Percentiles rank a stretch among this genome's conserved stretches.
These are phyloP conservation scores for Pterocarpus santalinus DNA, from an alignment of 306 rosid species.

Conservation along the genomic window DNA sequence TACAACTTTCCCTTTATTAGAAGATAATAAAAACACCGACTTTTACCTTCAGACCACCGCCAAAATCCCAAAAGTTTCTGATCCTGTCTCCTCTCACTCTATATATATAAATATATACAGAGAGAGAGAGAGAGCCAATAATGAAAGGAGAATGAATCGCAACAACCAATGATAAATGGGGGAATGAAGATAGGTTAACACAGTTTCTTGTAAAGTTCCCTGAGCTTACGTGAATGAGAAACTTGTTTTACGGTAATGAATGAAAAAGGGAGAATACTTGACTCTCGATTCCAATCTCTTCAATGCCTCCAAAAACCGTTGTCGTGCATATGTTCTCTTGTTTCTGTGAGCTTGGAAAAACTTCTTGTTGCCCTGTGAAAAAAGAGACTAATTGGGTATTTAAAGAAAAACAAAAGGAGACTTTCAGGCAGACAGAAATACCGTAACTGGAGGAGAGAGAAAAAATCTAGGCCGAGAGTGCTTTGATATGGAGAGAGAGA, in stretches of 20 bases:
- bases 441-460: no score
- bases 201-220: conserved; percentile 24
- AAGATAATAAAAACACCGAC: conserved; percentile 41
- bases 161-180: neutral
- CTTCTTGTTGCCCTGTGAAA: no score
- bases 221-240: conserved; percentile 43
- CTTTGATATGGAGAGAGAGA: no score
- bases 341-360: no score
- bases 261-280: conserved; percentile 6
- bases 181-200: neutral
- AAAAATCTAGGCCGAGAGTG: no score
- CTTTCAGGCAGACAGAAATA: no score
- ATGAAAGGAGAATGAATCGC: conserved; percentile 25
- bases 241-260: neutral
- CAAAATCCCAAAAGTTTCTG: conserved; percentile 9
- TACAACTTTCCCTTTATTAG: neutral
- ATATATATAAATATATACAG: neutral
- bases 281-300: neutral
- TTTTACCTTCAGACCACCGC: conserved; percentile 20
- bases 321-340: no score
- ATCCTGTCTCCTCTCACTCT: neutral
- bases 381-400: no score
- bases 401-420: no score
- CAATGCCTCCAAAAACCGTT: no score
- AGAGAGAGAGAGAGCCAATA: neutral